phyloP scores from a whole-genome alignment of 1,284 basidiomycete genomes.

The Boletus hoseneyae region DNA sequence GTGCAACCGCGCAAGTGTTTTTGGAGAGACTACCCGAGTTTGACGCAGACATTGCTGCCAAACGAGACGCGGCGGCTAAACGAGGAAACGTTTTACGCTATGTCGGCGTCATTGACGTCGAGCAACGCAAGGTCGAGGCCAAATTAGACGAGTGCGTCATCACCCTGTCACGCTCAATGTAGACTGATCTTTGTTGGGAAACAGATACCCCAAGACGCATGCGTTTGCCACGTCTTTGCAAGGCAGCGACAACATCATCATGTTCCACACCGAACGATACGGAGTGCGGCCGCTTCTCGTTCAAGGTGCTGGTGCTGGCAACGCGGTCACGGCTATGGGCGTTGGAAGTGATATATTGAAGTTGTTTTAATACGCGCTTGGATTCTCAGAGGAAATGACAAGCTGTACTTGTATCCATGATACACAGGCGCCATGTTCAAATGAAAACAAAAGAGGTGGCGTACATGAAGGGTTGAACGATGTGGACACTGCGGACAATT shows the following conservation, averaged over 20 bases:
- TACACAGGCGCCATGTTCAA: conserved; percentile 1
- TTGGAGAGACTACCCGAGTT: conserved; percentile 78
- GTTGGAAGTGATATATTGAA: conserved; percentile 83
- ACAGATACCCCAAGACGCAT: conserved; percentile 83
- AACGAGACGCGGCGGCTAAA: conserved; percentile 74
- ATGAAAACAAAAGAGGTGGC: conserved; percentile 7
- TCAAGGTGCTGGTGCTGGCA: conserved; percentile 94
- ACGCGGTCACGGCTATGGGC: conserved; percentile 98
- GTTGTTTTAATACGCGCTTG: conserved; percentile 35
- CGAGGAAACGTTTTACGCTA: conserved; percentile 87
- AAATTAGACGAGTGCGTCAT: conserved; percentile 75
- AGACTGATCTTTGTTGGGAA: background rate
- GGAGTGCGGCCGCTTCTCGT: conserved; percentile 84
- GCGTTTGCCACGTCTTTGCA: conserved; percentile 94
- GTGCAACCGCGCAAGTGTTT: conserved; percentile 80
- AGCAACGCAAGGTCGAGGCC: conserved; percentile 52
- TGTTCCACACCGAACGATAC: conserved; percentile 93
- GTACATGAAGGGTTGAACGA: background rate
- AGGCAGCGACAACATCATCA: conserved; percentile 97
- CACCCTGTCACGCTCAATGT: background rate
- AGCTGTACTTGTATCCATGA: conserved; percentile 11
- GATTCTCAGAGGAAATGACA: conserved; percentile 1
- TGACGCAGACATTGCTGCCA: conserved; percentile 75
- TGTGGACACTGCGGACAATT: background rate
- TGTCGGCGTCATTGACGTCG: conserved; percentile 91